Evolutionary conservation across 768 basidiomycete species (phyloP).

Genomic region (Dentipellis fragilis): DNA sequence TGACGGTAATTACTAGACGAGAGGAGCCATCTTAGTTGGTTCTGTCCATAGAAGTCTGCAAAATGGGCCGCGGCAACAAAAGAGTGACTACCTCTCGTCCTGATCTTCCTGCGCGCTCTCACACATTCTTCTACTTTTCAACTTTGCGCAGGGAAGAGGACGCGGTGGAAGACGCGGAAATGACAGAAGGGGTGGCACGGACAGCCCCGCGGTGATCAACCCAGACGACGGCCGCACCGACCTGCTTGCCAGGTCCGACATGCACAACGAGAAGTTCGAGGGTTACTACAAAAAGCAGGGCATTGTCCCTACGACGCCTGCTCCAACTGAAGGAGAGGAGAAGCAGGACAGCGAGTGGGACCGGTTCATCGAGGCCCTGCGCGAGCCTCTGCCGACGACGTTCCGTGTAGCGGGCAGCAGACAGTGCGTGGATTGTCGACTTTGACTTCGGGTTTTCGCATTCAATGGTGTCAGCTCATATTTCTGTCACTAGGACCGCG

Average conservation of each 20-base stretch:
- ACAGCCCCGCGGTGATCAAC: not conserved
- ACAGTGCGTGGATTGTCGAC: constrained; percentile 41
- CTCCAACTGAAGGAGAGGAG: constrained; percentile 26
- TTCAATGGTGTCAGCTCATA: constrained; percentile 7
- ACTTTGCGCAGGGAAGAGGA: no score
- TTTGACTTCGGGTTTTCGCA: constrained; percentile 7
- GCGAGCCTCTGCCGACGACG: constrained; percentile 78
- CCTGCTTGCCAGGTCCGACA: constrained; percentile 47
- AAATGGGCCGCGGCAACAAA: no score
- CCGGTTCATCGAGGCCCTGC: constrained; percentile 51
- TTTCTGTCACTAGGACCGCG: constrained; percentile 37
- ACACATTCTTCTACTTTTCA: no score
- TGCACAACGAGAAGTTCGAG: constrained; percentile 61
- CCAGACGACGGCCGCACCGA: constrained; percentile 34
- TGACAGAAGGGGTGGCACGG: not conserved
- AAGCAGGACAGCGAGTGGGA: constrained; percentile 51
- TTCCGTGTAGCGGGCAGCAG: constrained; percentile 88
- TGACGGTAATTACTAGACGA: no score
- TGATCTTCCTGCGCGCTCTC: no score
- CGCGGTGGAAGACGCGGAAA: not conserved
- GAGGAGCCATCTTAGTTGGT: no score
- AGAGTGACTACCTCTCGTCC: no score
- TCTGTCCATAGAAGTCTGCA: no score
- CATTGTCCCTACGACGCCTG: constrained; percentile 34
- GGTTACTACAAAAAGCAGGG: constrained; percentile 66